Base-by-base conservation (phyloP, 169 alveolate genomes). In the Babesia microti region DNA sequence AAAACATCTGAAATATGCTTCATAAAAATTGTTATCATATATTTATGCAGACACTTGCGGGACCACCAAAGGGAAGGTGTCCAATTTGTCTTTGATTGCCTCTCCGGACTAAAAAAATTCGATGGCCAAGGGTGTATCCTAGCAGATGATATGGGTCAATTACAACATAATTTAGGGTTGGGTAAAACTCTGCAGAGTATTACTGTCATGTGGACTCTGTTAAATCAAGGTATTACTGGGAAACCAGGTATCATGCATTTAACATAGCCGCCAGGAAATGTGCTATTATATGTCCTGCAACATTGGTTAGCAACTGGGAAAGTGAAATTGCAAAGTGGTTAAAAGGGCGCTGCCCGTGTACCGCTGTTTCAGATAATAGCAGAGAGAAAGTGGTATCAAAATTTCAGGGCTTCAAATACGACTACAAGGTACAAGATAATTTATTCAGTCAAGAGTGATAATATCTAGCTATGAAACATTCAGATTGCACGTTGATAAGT, bases 281-380 rank as follows among this genome's bases (percentile, higher is more conserved):
- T 18, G 78, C 89, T 6, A 81, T 91, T n/a, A 83, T 88, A 5
- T 81, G 92, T 44, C 97, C 97, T 14, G 94, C 95, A 33, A 83
- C 91, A 32, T 57, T 91, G 43, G 87, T 89, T 4, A 78, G 79
- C 44, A 89, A 88, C 70, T 91, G 97, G 97, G 89, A 85, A 12
- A 79, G 84, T 33, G 97, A 91, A 57, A 59, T 88, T 21, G 81
- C 78, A 30, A 89, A 91, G 68, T 91, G 97, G 97, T 79, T 89
- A 2, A 79, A 69, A 61, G 90, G 84, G 32, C 80, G 71, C 39
- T 83, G 85, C 52, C 81, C 70, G 22, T 88, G 83, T 30, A 83
- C 89, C 2, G 87, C 92, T 19, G 87, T 83, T 24, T 84, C 89
- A 4, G 96, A 85, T 23, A 70, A 60, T 45, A 87, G 87, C 26